These are phyloP conservation scores for Polyporus arcularius DNA, from an alignment of 768 basidiomycete genomes.

Conservation along the genomic window DNA sequence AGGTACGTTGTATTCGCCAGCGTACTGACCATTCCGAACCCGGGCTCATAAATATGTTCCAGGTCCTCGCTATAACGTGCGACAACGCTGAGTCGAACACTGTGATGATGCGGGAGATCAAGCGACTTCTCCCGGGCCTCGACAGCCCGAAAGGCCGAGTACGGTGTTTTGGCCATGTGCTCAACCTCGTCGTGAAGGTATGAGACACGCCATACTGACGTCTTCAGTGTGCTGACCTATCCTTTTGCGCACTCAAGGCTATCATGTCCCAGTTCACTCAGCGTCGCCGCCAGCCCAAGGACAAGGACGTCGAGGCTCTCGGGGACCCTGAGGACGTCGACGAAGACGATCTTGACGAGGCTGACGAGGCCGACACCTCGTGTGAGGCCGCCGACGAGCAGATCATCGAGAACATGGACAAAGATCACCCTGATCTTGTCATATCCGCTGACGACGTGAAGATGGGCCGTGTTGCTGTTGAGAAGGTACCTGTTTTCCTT, in stretches of 20 bases:
- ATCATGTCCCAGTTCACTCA: neutral
- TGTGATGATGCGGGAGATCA: neutral
- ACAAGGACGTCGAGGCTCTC: neutral
- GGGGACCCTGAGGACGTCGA: too few species aligned
- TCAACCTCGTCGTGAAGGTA: conserved; percentile 8
- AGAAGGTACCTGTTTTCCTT: too few species aligned
- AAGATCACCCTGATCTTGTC: conserved; percentile 1
- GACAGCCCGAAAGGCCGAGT: neutral
- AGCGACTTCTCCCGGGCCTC: neutral
- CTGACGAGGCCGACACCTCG: conserved; percentile 2
- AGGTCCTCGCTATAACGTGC: neutral
- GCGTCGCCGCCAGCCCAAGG: neutral
- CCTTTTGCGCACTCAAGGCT: too few species aligned
- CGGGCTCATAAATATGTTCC: neutral
- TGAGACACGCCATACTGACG: too few species aligned
- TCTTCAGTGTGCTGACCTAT: too few species aligned
- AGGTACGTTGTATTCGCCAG: too few species aligned
- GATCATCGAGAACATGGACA: conserved; percentile 15
- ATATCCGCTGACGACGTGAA: conserved; percentile 5
- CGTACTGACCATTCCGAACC: too few species aligned
- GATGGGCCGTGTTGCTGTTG: conserved; percentile 2
- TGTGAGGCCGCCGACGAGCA: conserved; percentile 24
- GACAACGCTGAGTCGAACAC: neutral
- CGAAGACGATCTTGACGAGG: neutral
- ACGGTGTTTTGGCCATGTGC: conserved; percentile 1